phyloP scores from a whole-genome alignment of 331 rosid genomes.

The Prunus yedoensis region DNA sequence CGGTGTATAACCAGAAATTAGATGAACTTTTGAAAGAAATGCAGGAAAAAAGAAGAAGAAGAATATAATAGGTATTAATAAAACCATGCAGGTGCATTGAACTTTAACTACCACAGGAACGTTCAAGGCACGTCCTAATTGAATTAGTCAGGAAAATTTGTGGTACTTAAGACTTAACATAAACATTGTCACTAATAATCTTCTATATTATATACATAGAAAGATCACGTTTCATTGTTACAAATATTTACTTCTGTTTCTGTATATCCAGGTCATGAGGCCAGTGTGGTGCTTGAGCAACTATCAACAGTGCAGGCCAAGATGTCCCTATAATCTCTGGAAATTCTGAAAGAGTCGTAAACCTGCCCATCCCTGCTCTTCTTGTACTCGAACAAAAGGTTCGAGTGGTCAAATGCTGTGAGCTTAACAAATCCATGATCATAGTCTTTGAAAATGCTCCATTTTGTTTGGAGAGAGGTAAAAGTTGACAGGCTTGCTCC shows the following conservation, averaged over 20 bases:
- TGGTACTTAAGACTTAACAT: neutral
- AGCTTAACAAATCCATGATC: constrained; percentile 64
- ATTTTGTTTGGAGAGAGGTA: constrained; percentile 58
- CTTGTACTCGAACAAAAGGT: constrained; percentile 72
- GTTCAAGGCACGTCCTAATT: neutral
- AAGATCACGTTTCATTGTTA: neutral
- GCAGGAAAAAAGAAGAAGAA: neutral
- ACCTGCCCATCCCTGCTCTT: constrained; percentile 75
- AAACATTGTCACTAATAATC: neutral
- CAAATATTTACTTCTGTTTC: neutral
- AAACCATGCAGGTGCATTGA: neutral
- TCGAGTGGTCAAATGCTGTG: constrained; percentile 66
- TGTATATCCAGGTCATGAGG: constrained; percentile 25
- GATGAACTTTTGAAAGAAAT: no score
- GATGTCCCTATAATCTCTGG: constrained; percentile 65
- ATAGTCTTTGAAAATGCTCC: constrained; percentile 66
- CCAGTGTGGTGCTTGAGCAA: constrained; percentile 50
- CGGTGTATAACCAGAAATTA: no score
- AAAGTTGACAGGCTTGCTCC: constrained; percentile 64
- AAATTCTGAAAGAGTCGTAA: constrained; percentile 59
- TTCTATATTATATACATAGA: neutral
- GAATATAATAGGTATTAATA: neutral
- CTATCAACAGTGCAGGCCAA: constrained; percentile 72
- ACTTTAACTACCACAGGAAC: neutral
- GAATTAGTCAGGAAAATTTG: neutral